Evolutionary conservation across 257 asterid genomes (phyloP), one percentile per base, ranked within the genome.

Genomic region (Solanum sejunctum): DNA sequence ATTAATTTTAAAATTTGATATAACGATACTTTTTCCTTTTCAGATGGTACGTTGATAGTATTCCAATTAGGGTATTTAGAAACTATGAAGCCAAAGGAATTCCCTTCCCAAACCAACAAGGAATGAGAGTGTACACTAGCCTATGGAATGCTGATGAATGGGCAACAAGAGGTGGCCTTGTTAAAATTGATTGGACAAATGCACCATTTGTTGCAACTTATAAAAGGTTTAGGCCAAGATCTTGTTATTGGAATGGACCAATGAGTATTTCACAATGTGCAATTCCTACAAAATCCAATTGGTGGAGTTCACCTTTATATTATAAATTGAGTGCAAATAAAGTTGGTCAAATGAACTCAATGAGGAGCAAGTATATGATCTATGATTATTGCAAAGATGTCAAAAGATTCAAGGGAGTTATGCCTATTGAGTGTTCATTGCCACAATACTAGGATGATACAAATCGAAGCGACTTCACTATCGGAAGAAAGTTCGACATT

Each of bases 81-180:
- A 95, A 94, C 84, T 91, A 92, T 23, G 71, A 61, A 47, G 64
- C 82, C 64, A 84, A 84, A 0, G 96, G 96, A 5, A 88, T 94
- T 67, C 91, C 93, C 0, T 95, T 86, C 83, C 97, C 97, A 21
- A 90, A 86, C 67, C 85, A 86, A 85, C 91, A 92, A 84, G 90
- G 93, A 10, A 94, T 95, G 98, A 86, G 90, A 85, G 94, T 86
- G 1, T 91, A 93, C 84, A 85, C 93, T 16, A 95, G 97, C 91
- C 87, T 94, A 41, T 95, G 98, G 98, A 91, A 94, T 84, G 98
- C 93, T 2, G 97, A 94, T 81, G 86, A 90, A 55, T 94, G 98
- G 98, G 98, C 98, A 16, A 95, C 98, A 0, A 90, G 92, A 86
- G 92, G 93, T 0, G 98, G 98, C 17, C 90, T 83, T 10, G 98